Percentiles rank a stretch among this genome's conserved stretches.
Conservation (phyloP, 2,329 filamentous ascomycete genomes). For the Claviceps sp. region DNA sequence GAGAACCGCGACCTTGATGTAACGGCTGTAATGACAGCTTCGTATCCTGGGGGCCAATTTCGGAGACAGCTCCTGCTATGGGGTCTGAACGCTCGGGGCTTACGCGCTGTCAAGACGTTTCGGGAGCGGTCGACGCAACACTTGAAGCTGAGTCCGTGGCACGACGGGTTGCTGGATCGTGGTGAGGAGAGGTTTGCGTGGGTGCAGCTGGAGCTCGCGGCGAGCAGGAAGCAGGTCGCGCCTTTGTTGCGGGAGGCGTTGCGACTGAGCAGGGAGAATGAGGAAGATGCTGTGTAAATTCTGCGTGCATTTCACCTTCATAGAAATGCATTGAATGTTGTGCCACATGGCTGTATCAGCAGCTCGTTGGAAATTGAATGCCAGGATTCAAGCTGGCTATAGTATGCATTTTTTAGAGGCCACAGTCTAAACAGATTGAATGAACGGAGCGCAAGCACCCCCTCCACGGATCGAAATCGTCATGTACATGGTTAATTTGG, state of each 20-base stretch:
- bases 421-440: too few species aligned
- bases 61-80: constrained; percentile 55
- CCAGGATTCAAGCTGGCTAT: too few species aligned
- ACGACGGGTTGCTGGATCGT: constrained; percentile 31
- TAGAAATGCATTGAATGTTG: neutral
- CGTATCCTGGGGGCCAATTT: constrained; percentile 39
- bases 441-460: too few species aligned
- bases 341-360: too few species aligned
- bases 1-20: constrained; percentile 47
- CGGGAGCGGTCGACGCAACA: constrained; percentile 25
- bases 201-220: constrained; percentile 48
- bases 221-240: constrained; percentile 56
- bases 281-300: neutral
- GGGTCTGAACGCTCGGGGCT: constrained; percentile 38
- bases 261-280: constrained; percentile 12
- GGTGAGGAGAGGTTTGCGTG: constrained; percentile 45
- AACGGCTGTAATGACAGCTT: constrained; percentile 57
- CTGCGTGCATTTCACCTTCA: neutral
- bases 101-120: constrained; percentile 41
- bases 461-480: too few species aligned
- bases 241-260: constrained; percentile 49
- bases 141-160: constrained; percentile 45
- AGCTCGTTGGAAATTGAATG: too few species aligned
- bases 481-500: too few species aligned
- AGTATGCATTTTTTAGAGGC: too few species aligned